Percentiles rank a stretch among this genome's conserved stretches.
These are phyloP conservation scores for Phytopythium chamaehyphon DNA, from an alignment of 352 stramenopile species.

Conservation along the genomic window DNA sequence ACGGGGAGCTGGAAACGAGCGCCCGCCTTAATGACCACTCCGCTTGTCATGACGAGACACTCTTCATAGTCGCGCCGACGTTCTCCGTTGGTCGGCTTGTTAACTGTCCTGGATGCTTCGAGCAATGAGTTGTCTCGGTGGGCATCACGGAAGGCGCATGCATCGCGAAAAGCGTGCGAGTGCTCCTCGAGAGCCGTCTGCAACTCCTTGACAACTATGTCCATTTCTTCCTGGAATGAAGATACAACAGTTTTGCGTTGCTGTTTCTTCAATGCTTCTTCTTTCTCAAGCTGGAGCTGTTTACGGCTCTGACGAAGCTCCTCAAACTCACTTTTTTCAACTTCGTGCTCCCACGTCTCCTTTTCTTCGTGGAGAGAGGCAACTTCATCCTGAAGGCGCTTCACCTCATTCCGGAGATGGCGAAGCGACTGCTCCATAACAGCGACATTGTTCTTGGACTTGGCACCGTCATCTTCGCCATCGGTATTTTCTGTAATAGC, in stretches of 20 bases:
- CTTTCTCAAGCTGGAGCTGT: constrained; percentile 34
- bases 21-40: constrained; percentile 77
- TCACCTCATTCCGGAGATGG: not conserved
- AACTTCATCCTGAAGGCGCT: constrained; percentile 18
- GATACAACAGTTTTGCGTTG: constrained; percentile 33
- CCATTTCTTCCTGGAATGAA: constrained; percentile 35
- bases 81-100: not conserved
- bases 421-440: constrained; percentile 3
- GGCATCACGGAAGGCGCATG: constrained; percentile 51
- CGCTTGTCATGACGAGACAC: constrained; percentile 66
- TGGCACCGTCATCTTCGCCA: constrained; percentile 2
- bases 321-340: constrained; percentile 20
- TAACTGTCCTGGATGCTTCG: not conserved
- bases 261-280: constrained; percentile 29
- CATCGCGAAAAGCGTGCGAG: constrained; percentile 51
- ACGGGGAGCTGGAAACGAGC: constrained; percentile 65
- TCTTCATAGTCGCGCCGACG: constrained; percentile 42
- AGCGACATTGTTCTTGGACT: constrained; percentile 2
- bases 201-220: constrained; percentile 36
- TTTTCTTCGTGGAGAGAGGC: constrained; percentile 27
- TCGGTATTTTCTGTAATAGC: too few species aligned
- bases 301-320: constrained; percentile 26
- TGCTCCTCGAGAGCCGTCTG: constrained; percentile 55
- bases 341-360: constrained; percentile 18
- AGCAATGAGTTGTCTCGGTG: constrained; percentile 10